Conservation (phyloP, 345 rosid genomes). For the Adansonia digitata region DNA sequence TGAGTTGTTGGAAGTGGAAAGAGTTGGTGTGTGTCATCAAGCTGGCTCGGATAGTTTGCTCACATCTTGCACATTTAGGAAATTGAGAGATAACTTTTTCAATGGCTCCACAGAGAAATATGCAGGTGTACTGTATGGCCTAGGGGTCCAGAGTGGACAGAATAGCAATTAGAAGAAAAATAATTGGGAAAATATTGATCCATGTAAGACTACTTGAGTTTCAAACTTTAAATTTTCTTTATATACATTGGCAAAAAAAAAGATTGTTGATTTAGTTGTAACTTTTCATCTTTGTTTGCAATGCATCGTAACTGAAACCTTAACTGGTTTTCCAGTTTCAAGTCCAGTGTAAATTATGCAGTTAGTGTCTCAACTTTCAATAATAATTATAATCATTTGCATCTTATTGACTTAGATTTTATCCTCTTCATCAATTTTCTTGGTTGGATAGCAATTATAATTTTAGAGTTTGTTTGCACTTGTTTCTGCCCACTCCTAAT, state of each 20-base stretch:
- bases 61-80: background rate
- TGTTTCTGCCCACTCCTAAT: background rate
- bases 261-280: conserved; percentile 48
- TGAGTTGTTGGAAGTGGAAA: background rate
- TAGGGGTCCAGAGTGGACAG: background rate
- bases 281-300: conserved; percentile 35
- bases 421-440: too few relatives aligned
- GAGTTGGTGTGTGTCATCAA: conserved; percentile 1
- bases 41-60: background rate
- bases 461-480: background rate
- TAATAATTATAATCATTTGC: background rate
- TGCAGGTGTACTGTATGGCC: background rate
- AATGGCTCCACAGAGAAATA: background rate
- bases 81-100: background rate
- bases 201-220: conserved; percentile 29
- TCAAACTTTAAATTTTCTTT: conserved; percentile 39
- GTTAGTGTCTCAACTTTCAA: background rate
- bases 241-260: conserved; percentile 58
- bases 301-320: conserved; percentile 42
- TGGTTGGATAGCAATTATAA: background rate
- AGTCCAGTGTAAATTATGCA: background rate
- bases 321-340: conserved; percentile 46
- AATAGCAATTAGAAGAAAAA: background rate
- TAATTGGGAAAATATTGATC: background rate
- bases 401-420: background rate